Conservation (phyloP, 2,329 filamentous ascomycete genomes). For the Fusarium pilosicola region DNA sequence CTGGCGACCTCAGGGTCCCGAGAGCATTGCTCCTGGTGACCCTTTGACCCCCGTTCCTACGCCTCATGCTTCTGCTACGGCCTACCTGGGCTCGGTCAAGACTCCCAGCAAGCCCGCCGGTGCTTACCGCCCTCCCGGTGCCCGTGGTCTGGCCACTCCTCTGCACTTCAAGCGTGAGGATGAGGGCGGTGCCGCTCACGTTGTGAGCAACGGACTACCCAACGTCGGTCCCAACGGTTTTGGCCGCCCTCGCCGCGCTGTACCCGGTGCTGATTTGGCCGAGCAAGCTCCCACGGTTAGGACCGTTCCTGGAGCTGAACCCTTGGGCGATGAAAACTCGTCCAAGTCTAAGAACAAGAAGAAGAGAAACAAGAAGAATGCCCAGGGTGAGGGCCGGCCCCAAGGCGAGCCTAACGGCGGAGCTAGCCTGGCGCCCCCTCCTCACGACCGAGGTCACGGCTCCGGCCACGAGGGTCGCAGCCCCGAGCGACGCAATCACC, state of each 20-base stretch:
- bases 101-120: slow-evolving; percentile 97
- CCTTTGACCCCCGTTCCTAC: slow-evolving; percentile 78
- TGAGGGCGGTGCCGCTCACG: slow-evolving; percentile 89
- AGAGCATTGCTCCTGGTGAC: slow-evolving; percentile 70
- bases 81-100: slow-evolving; percentile 87
- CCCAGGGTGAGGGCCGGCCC: slow-evolving; percentile 75
- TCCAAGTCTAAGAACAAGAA: slow-evolving; percentile 97
- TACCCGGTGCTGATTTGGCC: slow-evolving; percentile 85
- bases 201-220: slow-evolving; percentile 79
- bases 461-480: slow-evolving; percentile 67
- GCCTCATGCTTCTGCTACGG: slow-evolving; percentile 83
- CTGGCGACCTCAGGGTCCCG: slow-evolving; percentile 81
- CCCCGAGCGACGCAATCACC: slow-evolving; percentile 68
- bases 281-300: slow-evolving; percentile 75
- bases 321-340: slow-evolving; percentile 77
- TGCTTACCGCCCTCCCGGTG: slow-evolving; percentile 93
- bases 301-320: slow-evolving; percentile 71
- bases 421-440: slow-evolving; percentile 59
- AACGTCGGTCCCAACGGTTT: slow-evolving; percentile 83
- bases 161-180: slow-evolving; percentile 98
- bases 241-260: slow-evolving; percentile 75
- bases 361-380: slow-evolving; percentile 92
- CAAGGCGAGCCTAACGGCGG: slow-evolving; percentile 57
- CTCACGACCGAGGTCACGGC: slow-evolving; percentile 50
- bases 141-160: slow-evolving; percentile 87